Percentiles rank a stretch among this genome's conserved stretches.
phyloP scores from a whole-genome alignment of 768 basidiomycete species.

The Auriscalpium orientale region DNA sequence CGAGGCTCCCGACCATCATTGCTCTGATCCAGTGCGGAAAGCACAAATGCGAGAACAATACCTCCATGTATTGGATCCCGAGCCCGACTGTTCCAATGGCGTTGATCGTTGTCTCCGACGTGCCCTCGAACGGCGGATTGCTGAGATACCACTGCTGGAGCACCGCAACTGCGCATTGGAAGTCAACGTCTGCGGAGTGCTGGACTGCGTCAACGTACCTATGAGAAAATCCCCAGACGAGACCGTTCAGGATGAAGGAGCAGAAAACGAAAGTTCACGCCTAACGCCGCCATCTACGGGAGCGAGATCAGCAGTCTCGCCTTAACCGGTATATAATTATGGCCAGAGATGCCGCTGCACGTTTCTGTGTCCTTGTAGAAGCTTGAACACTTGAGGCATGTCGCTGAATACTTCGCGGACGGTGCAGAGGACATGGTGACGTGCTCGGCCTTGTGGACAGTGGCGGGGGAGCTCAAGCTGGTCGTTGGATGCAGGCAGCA shows the following conservation, averaged over 20 bases:
- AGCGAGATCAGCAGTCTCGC: slow-evolving; percentile 3
- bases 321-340: not conserved
- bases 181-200: not conserved
- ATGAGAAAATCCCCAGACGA: slow-evolving; percentile 19
- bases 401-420: too few relatives aligned
- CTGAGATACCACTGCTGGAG: slow-evolving; percentile 1
- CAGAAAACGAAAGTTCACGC: slow-evolving; percentile 19
- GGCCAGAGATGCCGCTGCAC: not conserved
- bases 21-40: slow-evolving; percentile 13
- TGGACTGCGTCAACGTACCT: slow-evolving; percentile 6
- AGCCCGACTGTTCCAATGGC: slow-evolving; percentile 1
- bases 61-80: not conserved
- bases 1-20: slow-evolving; percentile 15
- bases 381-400: too few relatives aligned
- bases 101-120: not conserved
- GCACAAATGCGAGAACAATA: slow-evolving; percentile 10
- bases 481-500: too few relatives aligned
- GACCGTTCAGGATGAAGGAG: slow-evolving; percentile 15
- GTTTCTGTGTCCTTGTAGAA: too few relatives aligned
- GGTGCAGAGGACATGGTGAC: too few relatives aligned
- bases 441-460: too few relatives aligned
- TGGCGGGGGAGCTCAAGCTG: too few relatives aligned
- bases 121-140: slow-evolving; percentile 1
- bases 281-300: slow-evolving; percentile 14
- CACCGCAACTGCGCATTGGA: not conserved